Evolutionary conservation across 352 stramenopile species (phyloP), one percentile per base, ranked within the genome.

Genomic region (Blastocystis sp.): DNA sequence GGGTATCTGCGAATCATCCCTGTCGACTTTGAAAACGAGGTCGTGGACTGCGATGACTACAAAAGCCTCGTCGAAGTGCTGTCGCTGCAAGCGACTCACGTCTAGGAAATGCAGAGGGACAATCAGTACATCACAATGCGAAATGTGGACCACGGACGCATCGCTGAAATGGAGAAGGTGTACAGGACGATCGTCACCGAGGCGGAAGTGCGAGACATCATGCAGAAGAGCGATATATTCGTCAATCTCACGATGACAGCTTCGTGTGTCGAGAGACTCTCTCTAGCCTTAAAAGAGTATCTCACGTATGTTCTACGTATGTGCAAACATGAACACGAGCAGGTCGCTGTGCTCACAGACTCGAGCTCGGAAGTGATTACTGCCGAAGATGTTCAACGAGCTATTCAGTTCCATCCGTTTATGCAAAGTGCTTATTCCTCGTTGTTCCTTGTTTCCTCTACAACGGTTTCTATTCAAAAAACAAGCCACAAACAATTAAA

Each of bases 271-370:
- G 73, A 84, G 50, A 26, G 47, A 9, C 23, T 84, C 13, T 84
- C 73, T 20, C 73, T 84, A 0, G 73, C 53, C 13, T 41, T 84
- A 34, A 84, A 84, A 43, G 73, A 84, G n/a, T 84, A 84, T 45
- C 26, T 84, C 26, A 47, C 20, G 2, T 29, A 41, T 45, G 73
- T 84, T 50, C 7, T 84, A 8, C 47, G 18, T 26, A 34, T 34
- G 2, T 84, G 73, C 56, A 84, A 84, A 37, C 50, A 61, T 13
- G 73, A 84, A n/a, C 73, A 66, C 23, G 11, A 43, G 34, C 50
- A 59, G 20, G 50, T 59, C 1, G 50, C 50, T 13, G 9, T 84
- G 73, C 47, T n/a, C 15, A n/a, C 29, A 39, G 56, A n/a, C 13
- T 50, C 29, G 23, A 53, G 68, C 6, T 39, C 43, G 26, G 66